These are phyloP conservation scores for Cyathus striatus DNA, from an alignment of 768 basidiomycete genomes.

Conservation along the genomic window DNA sequence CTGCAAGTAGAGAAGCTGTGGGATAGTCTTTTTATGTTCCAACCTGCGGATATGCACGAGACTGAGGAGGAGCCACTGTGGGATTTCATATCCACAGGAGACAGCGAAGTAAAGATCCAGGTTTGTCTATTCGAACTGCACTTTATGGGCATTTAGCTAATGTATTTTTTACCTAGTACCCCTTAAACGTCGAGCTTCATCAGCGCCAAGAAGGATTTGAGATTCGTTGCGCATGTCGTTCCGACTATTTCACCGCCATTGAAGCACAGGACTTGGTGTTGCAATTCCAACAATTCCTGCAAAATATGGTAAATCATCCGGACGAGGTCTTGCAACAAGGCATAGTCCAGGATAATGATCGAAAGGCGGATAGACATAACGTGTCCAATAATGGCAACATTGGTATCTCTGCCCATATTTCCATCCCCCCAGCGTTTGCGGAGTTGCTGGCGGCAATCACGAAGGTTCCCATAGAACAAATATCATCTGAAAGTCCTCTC, in stretches of 20 bases:
- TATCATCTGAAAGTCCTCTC: slow-evolving; percentile 28
- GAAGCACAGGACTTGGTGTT: slow-evolving; percentile 15
- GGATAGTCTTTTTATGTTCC: slow-evolving; percentile 41
- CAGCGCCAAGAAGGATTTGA: slow-evolving; percentile 22
- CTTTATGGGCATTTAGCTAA: background rate
- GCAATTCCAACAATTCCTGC: slow-evolving; percentile 11
- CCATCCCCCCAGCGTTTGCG: slow-evolving; percentile 7
- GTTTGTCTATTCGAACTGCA: slow-evolving; percentile 9
- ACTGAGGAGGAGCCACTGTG: slow-evolving; percentile 19
- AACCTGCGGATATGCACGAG: slow-evolving; percentile 17
- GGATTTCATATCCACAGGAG: slow-evolving; percentile 13
- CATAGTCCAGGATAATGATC: slow-evolving; percentile 6
- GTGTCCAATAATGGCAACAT: background rate
- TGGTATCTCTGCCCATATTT: background rate
- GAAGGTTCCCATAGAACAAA: slow-evolving; percentile 18
- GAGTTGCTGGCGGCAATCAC: slow-evolving; percentile 15
- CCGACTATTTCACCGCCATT: slow-evolving; percentile 18
- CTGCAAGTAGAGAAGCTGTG: slow-evolving; percentile 25
- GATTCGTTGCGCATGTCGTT: slow-evolving; percentile 28
- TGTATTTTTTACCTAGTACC: slow-evolving; percentile 26
- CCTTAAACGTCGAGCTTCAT: slow-evolving; percentile 36
- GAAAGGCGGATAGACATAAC: background rate
- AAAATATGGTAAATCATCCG: slow-evolving; percentile 10
- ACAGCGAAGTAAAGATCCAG: slow-evolving; percentile 18
- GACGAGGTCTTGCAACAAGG: too few relatives aligned